Evolutionary conservation across 345 rosid genomes (phyloP), one percentile per base, ranked within the genome.

Genomic region (Gossypium longicalyx): DNA sequence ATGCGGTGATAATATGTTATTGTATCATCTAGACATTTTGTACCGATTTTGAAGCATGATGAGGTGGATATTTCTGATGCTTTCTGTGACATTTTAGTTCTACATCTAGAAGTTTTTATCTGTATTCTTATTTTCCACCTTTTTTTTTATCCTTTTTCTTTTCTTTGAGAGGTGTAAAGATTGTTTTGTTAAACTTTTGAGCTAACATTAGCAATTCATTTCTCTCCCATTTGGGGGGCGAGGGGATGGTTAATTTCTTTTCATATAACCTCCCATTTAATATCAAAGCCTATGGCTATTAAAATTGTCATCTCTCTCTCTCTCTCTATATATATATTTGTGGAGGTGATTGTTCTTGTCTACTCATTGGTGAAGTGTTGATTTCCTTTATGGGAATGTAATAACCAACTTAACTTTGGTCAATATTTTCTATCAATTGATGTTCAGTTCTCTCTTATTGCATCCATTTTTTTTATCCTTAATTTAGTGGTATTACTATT

Each of bases 31-130:
- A 48, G 12, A 47, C 41, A 22, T 47, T 67, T 38, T 15, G 57
- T 67, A 47, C 19, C 41, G 47, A 56, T 47, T 51, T 67, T 67
- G 54, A 67, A 67, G 56, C 53, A 22, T 5, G 70, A 12, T 66
- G 53, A 20, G 53, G 10, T 44, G 29, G 70, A 45, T 66, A 5
- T 45, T 17, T 15, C 19, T 66, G 53, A 20, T 66, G 34, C 34
- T 44, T 66, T 45, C 0, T 66, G 19, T 12, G 53, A 44, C 34
- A 66, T 66, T 63, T 67, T 47, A 27, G 38, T 48, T 45, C 12
- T 20, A 44, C n/a, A 20, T 45, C 13, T 47, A 47, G 34, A 67
- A 47, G 56, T 20, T 67, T 67, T 67, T 22, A 44, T 22, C n/a
- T 2, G 19, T 44, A 20, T 45, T 66, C 11, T 66, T 19, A 20